Percentiles rank a stretch among this genome's conserved stretches.
Evolutionary conservation across 176 grass and related monocot genomes (phyloP).

Genomic region (Aegilops speltoides): DNA sequence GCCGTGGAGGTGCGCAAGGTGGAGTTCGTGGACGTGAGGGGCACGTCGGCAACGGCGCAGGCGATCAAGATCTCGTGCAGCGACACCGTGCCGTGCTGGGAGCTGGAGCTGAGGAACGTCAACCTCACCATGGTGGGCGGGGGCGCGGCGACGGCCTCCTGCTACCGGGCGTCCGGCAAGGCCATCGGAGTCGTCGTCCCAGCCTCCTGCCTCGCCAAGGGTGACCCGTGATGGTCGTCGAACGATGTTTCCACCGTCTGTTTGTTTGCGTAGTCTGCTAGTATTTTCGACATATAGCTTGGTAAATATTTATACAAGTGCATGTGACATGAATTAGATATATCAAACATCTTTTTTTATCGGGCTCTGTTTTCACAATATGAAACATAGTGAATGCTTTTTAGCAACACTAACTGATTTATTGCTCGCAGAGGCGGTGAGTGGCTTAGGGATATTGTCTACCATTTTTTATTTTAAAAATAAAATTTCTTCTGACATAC

Average conservation of each 20-base stretch:
- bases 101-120: slow-evolving; percentile 51
- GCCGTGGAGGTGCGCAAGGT: slow-evolving; percentile 58
- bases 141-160: slow-evolving; percentile 33
- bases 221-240: background rate
- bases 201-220: slow-evolving; percentile 47
- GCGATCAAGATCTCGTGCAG: slow-evolving; percentile 62
- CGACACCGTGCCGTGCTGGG: slow-evolving; percentile 52
- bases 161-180: slow-evolving; percentile 56
- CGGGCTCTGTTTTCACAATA: too few species aligned
- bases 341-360: too few species aligned
- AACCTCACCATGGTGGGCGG: slow-evolving; percentile 46
- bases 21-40: slow-evolving; percentile 47
- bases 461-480: too few species aligned
- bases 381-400: too few species aligned
- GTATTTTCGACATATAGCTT: too few species aligned
- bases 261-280: too few species aligned
- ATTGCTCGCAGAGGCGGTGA: too few species aligned
- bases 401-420: too few species aligned
- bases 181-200: slow-evolving; percentile 36
- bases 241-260: background rate
- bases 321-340: too few species aligned
- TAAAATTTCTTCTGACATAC: too few species aligned
- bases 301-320: too few species aligned
- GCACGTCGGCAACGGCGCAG: slow-evolving; percentile 57
- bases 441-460: too few species aligned